Percentiles rank a stretch among this genome's conserved stretches.
phyloP scores from a whole-genome alignment of 177 flowering plant genomes.

The Vitis hybrid region DNA sequence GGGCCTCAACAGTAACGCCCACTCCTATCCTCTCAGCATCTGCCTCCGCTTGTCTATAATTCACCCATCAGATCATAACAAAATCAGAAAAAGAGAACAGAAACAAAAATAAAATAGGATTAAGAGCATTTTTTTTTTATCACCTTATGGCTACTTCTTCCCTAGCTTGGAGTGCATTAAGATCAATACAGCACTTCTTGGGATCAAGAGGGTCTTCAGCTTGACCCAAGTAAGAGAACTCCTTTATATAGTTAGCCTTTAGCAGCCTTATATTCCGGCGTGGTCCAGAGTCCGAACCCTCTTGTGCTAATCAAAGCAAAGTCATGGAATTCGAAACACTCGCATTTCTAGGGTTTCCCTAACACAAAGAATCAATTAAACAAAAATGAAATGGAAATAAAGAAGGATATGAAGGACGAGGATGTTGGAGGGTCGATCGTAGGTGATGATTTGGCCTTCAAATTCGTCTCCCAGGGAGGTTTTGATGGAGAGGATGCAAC shows the following conservation, averaged over 20 bases:
- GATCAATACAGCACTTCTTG: slow-evolving; percentile 68
- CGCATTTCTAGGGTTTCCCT: slow-evolving; percentile 1
- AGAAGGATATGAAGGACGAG: slow-evolving; percentile 83
- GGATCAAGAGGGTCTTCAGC: slow-evolving; percentile 78
- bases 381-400: background rate
- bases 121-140: background rate
- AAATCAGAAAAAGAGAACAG: background rate
- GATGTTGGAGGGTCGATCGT: slow-evolving; percentile 71
- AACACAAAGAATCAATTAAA: background rate
- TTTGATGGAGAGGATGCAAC: slow-evolving; percentile 58
- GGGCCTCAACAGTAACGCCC: slow-evolving; percentile 88
- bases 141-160: slow-evolving; percentile 88
- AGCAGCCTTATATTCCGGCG: slow-evolving; percentile 57
- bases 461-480: slow-evolving; percentile 77
- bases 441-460: slow-evolving; percentile 73
- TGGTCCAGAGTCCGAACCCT: slow-evolving; percentile 57
- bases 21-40: slow-evolving; percentile 97
- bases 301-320: slow-evolving; percentile 43
- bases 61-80: background rate
- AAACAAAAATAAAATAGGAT: background rate
- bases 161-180: slow-evolving; percentile 55
- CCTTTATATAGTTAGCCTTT: slow-evolving; percentile 79
- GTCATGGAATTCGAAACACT: slow-evolving; percentile 32
- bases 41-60: slow-evolving; percentile 80
- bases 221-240: slow-evolving; percentile 61